Evolutionary conservation across 2,329 filamentous ascomycete species (phyloP).

Genomic region (Didymella lethalis): DNA sequence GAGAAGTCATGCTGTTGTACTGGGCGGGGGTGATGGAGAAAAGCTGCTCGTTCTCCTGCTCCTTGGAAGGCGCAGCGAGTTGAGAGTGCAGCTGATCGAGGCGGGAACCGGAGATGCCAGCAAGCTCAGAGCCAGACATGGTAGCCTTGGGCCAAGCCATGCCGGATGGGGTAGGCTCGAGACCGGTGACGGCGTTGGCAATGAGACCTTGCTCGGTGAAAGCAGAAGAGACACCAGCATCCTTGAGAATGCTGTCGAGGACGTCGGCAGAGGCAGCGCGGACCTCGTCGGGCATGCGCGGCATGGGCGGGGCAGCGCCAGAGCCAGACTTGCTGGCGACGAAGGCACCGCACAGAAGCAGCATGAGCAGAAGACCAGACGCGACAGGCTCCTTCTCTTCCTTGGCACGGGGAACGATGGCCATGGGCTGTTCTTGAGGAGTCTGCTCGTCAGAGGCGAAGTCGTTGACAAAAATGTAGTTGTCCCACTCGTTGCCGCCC

Average conservation of each 20-base stretch:
- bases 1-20: constrained; percentile 83
- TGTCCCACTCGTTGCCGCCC: constrained; percentile 79
- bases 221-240: constrained; percentile 68
- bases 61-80: constrained; percentile 70
- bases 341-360: constrained; percentile 94
- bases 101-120: constrained; percentile 46
- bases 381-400: constrained; percentile 69
- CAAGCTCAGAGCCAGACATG: constrained; percentile 48
- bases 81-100: constrained; percentile 55
- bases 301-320: constrained; percentile 73
- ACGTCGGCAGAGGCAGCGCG: constrained; percentile 79
- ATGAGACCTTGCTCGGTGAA: constrained; percentile 51
- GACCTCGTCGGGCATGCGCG: constrained; percentile 80
- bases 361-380: constrained; percentile 88
- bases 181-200: constrained; percentile 61
- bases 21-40: constrained; percentile 87
- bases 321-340: constrained; percentile 86
- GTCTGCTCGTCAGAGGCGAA: constrained; percentile 66
- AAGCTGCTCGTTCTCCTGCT: constrained; percentile 86
- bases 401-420: constrained; percentile 55
- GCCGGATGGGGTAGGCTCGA: constrained; percentile 51
- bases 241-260: constrained; percentile 82
- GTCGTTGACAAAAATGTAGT: constrained; percentile 78
- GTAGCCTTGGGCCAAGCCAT: constrained; percentile 50
- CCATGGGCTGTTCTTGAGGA: constrained; percentile 49